Evolutionary conservation across 768 basidiomycete species (phyloP).

Genomic region (Amanita muscaria): DNA sequence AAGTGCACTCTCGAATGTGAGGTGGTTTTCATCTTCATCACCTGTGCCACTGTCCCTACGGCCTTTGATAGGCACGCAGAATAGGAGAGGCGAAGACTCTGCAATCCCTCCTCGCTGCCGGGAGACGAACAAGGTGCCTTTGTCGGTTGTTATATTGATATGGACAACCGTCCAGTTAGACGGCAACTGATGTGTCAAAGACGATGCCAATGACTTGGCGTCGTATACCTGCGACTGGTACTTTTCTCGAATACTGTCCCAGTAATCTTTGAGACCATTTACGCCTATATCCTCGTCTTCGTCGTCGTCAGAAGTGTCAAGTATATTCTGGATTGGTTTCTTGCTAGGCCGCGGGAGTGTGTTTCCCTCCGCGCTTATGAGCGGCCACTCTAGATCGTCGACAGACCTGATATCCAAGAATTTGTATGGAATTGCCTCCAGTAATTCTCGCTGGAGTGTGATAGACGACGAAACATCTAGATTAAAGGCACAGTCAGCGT

Average conservation of each 20-base stretch:
- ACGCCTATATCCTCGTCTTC: conserved; percentile 28
- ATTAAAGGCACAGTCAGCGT: background rate
- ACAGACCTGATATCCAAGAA: conserved; percentile 30
- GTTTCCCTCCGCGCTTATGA: conserved; percentile 36
- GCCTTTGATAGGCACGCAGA: conserved; percentile 84
- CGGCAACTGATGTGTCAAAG: conserved; percentile 45
- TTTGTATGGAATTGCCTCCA: conserved; percentile 74
- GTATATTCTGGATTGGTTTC: conserved; percentile 10
- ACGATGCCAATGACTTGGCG: conserved; percentile 31
- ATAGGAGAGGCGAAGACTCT: conserved; percentile 53
- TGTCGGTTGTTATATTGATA: conserved; percentile 77
- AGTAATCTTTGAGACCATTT: conserved; percentile 43
- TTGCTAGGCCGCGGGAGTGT: conserved; percentile 23
- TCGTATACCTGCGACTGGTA: conserved; percentile 41
- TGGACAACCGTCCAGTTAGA: conserved; percentile 76
- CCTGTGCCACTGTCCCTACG: conserved; percentile 64
- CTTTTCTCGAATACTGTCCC: conserved; percentile 47
- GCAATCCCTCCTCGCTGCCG: conserved; percentile 53
- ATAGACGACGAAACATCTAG: conserved; percentile 69
- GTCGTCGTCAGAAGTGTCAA: conserved; percentile 24
- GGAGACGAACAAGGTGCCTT: conserved; percentile 73
- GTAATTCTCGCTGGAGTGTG: conserved; percentile 77
- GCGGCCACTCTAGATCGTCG: conserved; percentile 76
- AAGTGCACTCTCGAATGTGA: conserved; percentile 69
- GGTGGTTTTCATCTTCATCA: conserved; percentile 57